Evolutionary conservation across 257 asterid species (phyloP), one percentile per base, ranked within the genome.

Genomic region (Perilla frutescens): DNA sequence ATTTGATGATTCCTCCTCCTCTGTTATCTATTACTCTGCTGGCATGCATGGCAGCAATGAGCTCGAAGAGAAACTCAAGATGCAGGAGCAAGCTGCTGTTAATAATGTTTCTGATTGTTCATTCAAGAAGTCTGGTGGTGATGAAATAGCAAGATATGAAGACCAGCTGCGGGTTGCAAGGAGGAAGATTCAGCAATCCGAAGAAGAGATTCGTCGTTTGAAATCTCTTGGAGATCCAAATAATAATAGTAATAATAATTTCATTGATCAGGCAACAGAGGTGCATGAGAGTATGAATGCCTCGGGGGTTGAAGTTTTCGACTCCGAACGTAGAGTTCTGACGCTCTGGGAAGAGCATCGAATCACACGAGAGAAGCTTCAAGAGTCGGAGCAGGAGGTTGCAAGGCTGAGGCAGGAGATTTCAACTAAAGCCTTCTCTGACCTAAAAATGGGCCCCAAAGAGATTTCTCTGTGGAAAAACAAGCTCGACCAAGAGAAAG

Each of bases 171-270:
- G 73, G 34, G 71, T 53, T 57, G 83, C 89, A 1, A 82, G 75
- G 72, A 86, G 84, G 70, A 87, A 80, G 83, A 82, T 84, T 41
- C 79, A 44, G 41, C 56, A 74, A 32, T 86, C 86, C 1, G 88
- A 83, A 63, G 94, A 88, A 53, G 94, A 92, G 66, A 85, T 86
- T 36, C 62, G 50, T 31, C 80, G 75, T 53, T 74, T 88, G 87
- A 83, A 84, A 69, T 61, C 84, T 37, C 39, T 62, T 55, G 84
- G 73, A 51, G 70, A 68, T 1, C 26, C 26, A 20, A 20, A 20
- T 20, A 20, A 20, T 20, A 20, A 20, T n/a, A 3, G 54, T 0
- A 53, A 61, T 48, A 34, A 2, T 34, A 34, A 34, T 34, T 34
- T 34, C 37, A 2, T 50, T 7, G 8, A 50, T n/a, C 58, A 14